These are phyloP conservation scores for Apodospora peruviana DNA, from an alignment of 495 filamentous ascomycete genomes.

Conservation along the genomic window DNA sequence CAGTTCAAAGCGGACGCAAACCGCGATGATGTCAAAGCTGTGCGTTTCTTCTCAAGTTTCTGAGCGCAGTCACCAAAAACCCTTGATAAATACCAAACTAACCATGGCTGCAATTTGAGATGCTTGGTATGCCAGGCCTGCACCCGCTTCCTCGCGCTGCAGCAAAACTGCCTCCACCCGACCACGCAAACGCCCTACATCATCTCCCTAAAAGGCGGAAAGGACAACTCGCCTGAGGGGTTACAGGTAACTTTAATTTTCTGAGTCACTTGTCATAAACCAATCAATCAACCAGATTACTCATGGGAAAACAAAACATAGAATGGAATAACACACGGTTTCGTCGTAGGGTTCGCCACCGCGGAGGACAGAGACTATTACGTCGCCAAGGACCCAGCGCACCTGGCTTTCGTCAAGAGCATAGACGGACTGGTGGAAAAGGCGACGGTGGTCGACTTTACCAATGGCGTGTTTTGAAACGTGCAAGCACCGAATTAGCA, in stretches of 20 bases:
- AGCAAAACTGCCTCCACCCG: constrained; percentile 44
- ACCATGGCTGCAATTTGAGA: neutral
- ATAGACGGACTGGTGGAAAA: constrained; percentile 31
- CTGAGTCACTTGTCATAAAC: neutral
- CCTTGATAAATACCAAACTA: neutral
- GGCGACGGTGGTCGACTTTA: constrained; percentile 41
- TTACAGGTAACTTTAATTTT: constrained; percentile 43
- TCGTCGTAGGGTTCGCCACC: constrained; percentile 57
- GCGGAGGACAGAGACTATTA: constrained; percentile 55
- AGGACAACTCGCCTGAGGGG: constrained; percentile 60
- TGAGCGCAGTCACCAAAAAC: neutral
- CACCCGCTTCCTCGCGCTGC: constrained; percentile 27
- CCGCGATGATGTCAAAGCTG: constrained; percentile 41
- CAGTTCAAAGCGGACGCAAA: constrained; percentile 47
- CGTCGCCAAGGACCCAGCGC: constrained; percentile 42
- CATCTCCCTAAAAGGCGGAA: constrained; percentile 50
- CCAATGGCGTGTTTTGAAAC: constrained; percentile 25
- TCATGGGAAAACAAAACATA: constrained; percentile 20
- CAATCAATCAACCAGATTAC: neutral
- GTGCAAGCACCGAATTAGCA: neutral
- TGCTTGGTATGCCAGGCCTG: constrained; percentile 14
- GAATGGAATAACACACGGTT: constrained; percentile 55
- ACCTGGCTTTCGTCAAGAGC: constrained; percentile 39
- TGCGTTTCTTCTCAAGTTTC: constrained; percentile 23
- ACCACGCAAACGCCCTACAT: constrained; percentile 52